phyloP scores from a whole-genome alignment of 495 filamentous ascomycete species.

The Bryoglossum gracile region DNA sequence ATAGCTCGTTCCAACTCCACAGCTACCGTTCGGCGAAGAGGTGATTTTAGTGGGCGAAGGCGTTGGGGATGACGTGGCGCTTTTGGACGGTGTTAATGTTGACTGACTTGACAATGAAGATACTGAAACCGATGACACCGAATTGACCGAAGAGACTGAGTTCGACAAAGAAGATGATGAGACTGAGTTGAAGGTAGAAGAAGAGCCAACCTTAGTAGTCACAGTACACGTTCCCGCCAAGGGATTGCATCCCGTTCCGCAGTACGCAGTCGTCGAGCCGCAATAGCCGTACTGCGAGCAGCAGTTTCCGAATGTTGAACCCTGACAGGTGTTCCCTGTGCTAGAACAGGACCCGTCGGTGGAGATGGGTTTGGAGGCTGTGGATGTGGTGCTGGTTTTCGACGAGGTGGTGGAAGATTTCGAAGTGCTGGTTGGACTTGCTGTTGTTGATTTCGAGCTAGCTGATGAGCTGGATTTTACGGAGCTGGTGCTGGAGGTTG shows the following conservation, averaged over 20 bases:
- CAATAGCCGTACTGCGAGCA: slow-evolving; percentile 31
- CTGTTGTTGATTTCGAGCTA: slow-evolving; percentile 18
- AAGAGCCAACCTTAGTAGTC: background rate
- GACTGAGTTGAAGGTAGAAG: slow-evolving; percentile 8
- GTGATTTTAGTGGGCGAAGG: background rate
- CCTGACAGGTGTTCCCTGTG: slow-evolving; percentile 20
- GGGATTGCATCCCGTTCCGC: slow-evolving; percentile 31
- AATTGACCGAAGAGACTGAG: background rate
- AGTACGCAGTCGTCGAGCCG: slow-evolving; percentile 30
- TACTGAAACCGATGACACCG: background rate
- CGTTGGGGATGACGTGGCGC: background rate
- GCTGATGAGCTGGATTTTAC: slow-evolving; percentile 3
- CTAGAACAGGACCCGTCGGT: slow-evolving; percentile 14
- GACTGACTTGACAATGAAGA: background rate
- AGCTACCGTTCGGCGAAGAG: slow-evolving; percentile 7
- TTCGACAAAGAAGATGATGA: slow-evolving; percentile 1
- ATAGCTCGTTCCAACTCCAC: background rate
- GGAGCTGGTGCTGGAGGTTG: background rate
- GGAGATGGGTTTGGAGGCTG: slow-evolving; percentile 5
- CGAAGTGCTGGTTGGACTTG: slow-evolving; percentile 32
- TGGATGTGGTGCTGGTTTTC: background rate
- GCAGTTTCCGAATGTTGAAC: slow-evolving; percentile 28
- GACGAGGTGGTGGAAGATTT: slow-evolving; percentile 4
- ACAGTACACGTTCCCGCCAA: slow-evolving; percentile 20
- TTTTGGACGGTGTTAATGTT: slow-evolving; percentile 6